Evolutionary conservation across 2,329 filamentous ascomycete species (phyloP).

Genomic region (Venturia oleaginea): DNA sequence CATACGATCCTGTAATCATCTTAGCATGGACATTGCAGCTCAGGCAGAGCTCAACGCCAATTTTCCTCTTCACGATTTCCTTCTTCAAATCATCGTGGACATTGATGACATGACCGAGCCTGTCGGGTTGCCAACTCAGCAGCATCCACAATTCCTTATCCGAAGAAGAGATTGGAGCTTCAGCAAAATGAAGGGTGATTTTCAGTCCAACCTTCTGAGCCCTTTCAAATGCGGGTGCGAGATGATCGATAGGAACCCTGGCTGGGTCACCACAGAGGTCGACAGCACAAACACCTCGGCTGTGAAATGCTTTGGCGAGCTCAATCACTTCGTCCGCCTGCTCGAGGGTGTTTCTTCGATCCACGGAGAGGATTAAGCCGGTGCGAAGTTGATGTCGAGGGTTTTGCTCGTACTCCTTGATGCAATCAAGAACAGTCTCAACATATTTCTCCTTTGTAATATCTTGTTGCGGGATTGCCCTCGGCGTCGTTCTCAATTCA

Average conservation of each 20-base stretch:
- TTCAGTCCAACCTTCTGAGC: conserved; percentile 49
- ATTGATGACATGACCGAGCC: conserved; percentile 73
- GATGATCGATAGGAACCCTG: conserved; percentile 50
- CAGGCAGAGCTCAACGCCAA: conserved; percentile 68
- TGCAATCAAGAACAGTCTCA: conserved; percentile 53
- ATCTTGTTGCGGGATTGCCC: conserved; percentile 44
- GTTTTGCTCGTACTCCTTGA: conserved; percentile 42
- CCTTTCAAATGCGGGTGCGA: conserved; percentile 48
- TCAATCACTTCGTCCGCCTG: conserved; percentile 57
- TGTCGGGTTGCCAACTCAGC: conserved; percentile 55
- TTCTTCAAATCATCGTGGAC: conserved; percentile 52
- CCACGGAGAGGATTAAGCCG: conserved; percentile 64
- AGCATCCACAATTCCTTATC: conserved; percentile 54
- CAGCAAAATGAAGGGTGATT: conserved; percentile 71
- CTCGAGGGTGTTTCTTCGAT: conserved; percentile 51
- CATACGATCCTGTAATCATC: conserved; percentile 56
- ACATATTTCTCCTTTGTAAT: conserved; percentile 59
- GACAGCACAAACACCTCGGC: conserved; percentile 56
- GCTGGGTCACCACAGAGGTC: conserved; percentile 73
- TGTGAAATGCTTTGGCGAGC: conserved; percentile 49
- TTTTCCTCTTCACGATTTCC: conserved; percentile 43
- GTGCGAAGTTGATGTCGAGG: conserved; percentile 42
- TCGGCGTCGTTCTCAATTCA: conserved; percentile 72
- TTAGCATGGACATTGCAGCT: conserved; percentile 73
- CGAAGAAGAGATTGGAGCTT: conserved; percentile 49